phyloP scores from a whole-genome alignment of 169 alveolate species.

The Eimeria zaria region DNA sequence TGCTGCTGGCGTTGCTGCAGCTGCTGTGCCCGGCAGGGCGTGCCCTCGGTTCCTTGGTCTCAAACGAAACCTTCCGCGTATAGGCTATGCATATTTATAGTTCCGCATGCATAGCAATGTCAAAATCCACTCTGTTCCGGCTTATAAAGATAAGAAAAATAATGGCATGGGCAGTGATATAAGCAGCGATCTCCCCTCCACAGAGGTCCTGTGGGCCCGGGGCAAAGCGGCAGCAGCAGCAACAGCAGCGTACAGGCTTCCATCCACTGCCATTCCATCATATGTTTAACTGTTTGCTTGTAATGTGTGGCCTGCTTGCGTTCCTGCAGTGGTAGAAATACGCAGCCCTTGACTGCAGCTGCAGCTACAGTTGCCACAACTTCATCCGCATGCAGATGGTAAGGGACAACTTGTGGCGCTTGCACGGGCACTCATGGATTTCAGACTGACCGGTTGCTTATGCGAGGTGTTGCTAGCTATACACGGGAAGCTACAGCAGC shows the following conservation, averaged over 20 bases:
- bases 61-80: not conserved
- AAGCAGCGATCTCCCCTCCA: not conserved
- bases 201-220: not conserved
- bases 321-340: not conserved
- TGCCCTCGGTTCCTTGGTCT: not conserved
- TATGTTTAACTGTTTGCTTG: not conserved
- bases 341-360: not conserved
- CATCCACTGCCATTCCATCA: not conserved
- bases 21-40: not conserved
- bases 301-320: not conserved
- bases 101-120: not conserved
- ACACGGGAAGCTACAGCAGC: not conserved
- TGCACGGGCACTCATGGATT: not conserved
- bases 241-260: not conserved
- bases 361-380: not conserved
- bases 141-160: not conserved
- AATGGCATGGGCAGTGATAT: not conserved
- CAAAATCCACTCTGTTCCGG: not conserved
- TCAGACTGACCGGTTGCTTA: not conserved
- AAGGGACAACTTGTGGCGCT: not conserved
- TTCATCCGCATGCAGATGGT: constrained; percentile 18
- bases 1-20: not conserved
- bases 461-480: not conserved
- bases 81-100: not conserved
- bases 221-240: not conserved